A percentile compares a stretch with the other conserved stretches of the same genome.
Conservation (phyloP, 2,329 filamentous ascomycete species). For the Sphaerulina vaccinii region DNA sequence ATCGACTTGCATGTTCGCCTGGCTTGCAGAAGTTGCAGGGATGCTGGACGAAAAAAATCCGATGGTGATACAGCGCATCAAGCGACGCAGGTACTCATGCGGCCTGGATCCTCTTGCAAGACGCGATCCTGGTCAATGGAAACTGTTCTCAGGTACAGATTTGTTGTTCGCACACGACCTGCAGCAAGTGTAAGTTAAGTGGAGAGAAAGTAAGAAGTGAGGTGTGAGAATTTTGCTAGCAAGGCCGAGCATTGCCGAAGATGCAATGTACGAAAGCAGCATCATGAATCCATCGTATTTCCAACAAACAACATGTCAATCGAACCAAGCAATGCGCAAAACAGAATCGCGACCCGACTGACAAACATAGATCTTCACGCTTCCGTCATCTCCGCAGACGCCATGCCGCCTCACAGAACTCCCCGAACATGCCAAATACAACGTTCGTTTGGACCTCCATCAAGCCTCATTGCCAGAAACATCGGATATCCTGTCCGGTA, state of each 20-base stretch:
- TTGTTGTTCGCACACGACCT: neutral
- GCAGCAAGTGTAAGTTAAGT: neutral
- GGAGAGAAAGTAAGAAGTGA: constrained; percentile 5
- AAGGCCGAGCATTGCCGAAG: neutral
- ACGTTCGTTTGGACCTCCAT: neutral
- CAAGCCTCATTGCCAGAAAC: constrained; percentile 7
- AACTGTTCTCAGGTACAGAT: neutral
- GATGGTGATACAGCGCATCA: constrained; percentile 3
- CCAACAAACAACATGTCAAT: neutral
- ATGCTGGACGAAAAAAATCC: neutral
- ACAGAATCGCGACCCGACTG: neutral
- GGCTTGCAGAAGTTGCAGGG: too few relatives aligned
- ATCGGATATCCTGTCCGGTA: constrained; percentile 8
- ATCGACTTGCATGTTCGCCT: neutral
- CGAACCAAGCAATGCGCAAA: neutral
- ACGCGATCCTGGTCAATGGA: constrained; percentile 6
- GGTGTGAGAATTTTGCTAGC: neutral
- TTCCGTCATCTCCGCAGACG: constrained; percentile 8
- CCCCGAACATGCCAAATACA: constrained; percentile 1
- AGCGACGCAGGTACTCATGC: neutral
- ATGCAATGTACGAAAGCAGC: neutral
- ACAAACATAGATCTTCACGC: constrained; percentile 3
- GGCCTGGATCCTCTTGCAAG: constrained; percentile 2
- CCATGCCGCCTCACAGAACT: neutral
- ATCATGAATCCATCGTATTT: neutral